Evolutionary conservation across 306 rosid species (phyloP), one percentile per base, ranked within the genome.

Genomic region (Trifolium fragiferum): DNA sequence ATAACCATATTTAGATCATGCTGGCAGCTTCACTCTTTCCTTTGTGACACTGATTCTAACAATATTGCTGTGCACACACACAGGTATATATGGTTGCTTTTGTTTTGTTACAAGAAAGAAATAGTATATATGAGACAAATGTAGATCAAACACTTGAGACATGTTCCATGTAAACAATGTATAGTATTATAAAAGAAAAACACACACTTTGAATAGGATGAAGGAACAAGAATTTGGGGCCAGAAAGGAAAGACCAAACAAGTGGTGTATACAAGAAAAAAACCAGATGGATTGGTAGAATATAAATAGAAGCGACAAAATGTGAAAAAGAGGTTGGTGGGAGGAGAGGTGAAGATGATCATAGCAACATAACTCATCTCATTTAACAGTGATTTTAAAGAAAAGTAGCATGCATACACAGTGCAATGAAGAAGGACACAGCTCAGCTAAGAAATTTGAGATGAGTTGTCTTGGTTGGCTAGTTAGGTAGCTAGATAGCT

Each of bases 21-120:
- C 98, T 92, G 96, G 98, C 98, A 92, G 98, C 98, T 92, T 92
- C 98, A 92, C 98, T 84, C 78, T 81, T 92, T 92, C 96, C 98
- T 27, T 84, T 84, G 92, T 6, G 90, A 81, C 82, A 81, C 82
- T 30, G 33, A 30, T 30, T 80, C 60, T 60, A 60, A 60, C 20
- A 15, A 60, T 7, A 59, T 27, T 27, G 66, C 14, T 27, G 18
- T 10, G 15, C 5, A 3, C 38, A 58, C 12, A 16, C 14, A 53
- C 13, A 11, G 10, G 10, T 41, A 30, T 30, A 41, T 11, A 10
- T 41, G 47, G 15, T 11, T 41, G 33, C 1, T 30, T 30, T 41
- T 41, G 19, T 49, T 49, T 49, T 49, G 20, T 49, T n/a, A 49
- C 55, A n/a, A 16, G 10, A 49, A 46, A 46, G 51, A 46, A 46